Evolutionary conservation across 1,284 basidiomycete genomes (phyloP).

Genomic region (Cryptococcus maquisensis): DNA sequence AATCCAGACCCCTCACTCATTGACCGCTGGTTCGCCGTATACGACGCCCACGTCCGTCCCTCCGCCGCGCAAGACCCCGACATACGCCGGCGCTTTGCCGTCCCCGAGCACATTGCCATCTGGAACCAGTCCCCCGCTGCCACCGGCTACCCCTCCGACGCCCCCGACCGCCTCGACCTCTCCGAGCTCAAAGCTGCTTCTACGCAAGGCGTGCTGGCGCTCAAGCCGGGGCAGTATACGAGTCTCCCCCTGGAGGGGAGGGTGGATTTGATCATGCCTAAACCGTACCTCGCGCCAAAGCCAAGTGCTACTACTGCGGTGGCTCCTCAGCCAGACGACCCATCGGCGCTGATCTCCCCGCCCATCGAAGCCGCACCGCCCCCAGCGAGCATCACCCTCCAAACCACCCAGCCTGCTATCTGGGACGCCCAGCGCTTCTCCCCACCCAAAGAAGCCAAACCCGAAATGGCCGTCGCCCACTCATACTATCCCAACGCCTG

Average conservation of each 20-base stretch:
- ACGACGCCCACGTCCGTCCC: slow-evolving; percentile 75
- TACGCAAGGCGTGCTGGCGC: slow-evolving; percentile 55
- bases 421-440: slow-evolving; percentile 53
- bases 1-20: slow-evolving; percentile 57
- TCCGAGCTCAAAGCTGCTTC: slow-evolving; percentile 67
- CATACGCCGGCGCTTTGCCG: slow-evolving; percentile 57
- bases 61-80: slow-evolving; percentile 45
- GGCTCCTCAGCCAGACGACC: slow-evolving; percentile 21
- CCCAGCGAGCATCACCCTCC: slow-evolving; percentile 15
- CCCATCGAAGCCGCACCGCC: slow-evolving; percentile 18
- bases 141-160: slow-evolving; percentile 38
- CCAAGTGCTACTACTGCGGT: slow-evolving; percentile 26
- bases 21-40: slow-evolving; percentile 85
- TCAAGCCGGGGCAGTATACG: slow-evolving; percentile 65
- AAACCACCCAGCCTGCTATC: slow-evolving; percentile 25
- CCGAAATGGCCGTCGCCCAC: slow-evolving; percentile 50
- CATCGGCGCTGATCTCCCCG: slow-evolving; percentile 50
- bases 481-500: slow-evolving; percentile 52
- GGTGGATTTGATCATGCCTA: slow-evolving; percentile 66
- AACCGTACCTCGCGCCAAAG: slow-evolving; percentile 18
- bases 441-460: slow-evolving; percentile 47
- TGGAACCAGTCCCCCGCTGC: slow-evolving; percentile 58
- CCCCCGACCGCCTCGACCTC: slow-evolving; percentile 54
- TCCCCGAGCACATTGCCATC: slow-evolving; percentile 64
- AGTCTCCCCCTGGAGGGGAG: slow-evolving; percentile 79